Evolutionary conservation across 495 filamentous ascomycete species (phyloP).

Genomic region (Tuber umbilicatum): DNA sequence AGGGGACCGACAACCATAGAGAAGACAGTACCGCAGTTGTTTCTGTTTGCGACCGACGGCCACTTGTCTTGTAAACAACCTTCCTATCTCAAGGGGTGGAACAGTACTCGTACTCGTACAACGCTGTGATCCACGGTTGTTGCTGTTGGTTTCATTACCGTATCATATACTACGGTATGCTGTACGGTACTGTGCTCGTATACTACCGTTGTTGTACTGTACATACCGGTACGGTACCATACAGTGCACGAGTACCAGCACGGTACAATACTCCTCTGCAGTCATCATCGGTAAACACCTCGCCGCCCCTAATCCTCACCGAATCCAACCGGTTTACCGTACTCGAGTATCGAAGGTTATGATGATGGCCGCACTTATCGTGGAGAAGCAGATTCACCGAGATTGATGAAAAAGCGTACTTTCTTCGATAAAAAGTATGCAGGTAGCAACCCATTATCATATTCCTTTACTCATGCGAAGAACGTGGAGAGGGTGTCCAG

Average conservation of each 20-base stretch:
- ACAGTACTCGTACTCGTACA: not conserved
- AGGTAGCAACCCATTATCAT: not conserved
- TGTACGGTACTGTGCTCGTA: not conserved
- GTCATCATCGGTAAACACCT: not conserved
- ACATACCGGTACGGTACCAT: not conserved
- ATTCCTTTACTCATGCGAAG: not conserved
- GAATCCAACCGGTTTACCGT: not conserved
- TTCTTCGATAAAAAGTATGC: not conserved
- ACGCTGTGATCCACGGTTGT: not conserved
- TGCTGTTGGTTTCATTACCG: not conserved
- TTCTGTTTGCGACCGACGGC: not conserved
- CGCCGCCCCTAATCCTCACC: not conserved
- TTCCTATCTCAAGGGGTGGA: not conserved
- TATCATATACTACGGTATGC: not conserved
- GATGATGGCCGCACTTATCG: not conserved
- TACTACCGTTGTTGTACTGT: too few species aligned
- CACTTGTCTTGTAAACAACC: not conserved
- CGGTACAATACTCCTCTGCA: not conserved
- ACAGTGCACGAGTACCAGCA: not conserved
- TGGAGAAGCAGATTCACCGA: not conserved
- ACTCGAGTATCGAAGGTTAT: too few species aligned
- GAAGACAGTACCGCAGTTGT: slow-evolving; percentile 3
- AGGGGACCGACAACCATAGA: not conserved
- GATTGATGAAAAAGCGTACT: not conserved
- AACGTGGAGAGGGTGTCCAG: not conserved